Conservation (phyloP, 225 moss, liverwort and hornwort species). For the Polytrichum formosum region DNA sequence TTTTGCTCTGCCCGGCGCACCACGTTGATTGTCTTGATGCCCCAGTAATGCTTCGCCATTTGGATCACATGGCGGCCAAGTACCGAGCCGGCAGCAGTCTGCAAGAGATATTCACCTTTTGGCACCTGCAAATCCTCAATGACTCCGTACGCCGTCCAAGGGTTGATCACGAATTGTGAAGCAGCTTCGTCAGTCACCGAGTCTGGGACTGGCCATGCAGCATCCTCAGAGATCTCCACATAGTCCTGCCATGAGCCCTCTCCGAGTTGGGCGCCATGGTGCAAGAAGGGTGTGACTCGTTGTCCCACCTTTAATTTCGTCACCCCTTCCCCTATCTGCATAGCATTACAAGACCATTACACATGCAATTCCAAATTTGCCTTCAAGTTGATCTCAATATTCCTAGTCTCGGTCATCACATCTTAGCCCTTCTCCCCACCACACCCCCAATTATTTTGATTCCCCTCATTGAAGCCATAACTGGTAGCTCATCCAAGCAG, state of each 20-base stretch:
- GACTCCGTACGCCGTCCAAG: conserved; percentile 2
- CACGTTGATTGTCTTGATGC: conserved; percentile 32
- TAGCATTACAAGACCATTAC: background rate
- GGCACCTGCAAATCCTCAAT: conserved; percentile 5
- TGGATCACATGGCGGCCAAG: conserved; percentile 15
- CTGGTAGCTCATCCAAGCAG: too few relatives aligned
- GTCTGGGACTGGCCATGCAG: conserved; percentile 9
- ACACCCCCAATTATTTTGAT: too few relatives aligned
- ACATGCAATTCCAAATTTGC: background rate
- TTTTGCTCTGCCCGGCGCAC: conserved; percentile 15
- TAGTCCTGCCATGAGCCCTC: conserved; percentile 22
- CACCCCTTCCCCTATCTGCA: conserved; percentile 40
- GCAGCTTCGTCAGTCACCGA: conserved; percentile 14
- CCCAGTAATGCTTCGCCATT: conserved; percentile 25
- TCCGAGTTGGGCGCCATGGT: background rate
- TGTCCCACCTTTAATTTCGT: conserved; percentile 23
- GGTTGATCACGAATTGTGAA: conserved; percentile 5
- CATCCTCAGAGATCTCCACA: background rate
- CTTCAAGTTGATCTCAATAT: background rate
- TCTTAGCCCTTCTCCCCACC: too few relatives aligned
- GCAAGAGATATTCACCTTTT: conserved; percentile 9
- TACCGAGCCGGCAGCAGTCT: background rate
- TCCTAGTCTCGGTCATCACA: too few relatives aligned
- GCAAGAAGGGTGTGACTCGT: conserved; percentile 27
- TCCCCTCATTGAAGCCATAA: too few relatives aligned